Conservation (phyloP, 208 protist species). For the Willaertia magna region DNA sequence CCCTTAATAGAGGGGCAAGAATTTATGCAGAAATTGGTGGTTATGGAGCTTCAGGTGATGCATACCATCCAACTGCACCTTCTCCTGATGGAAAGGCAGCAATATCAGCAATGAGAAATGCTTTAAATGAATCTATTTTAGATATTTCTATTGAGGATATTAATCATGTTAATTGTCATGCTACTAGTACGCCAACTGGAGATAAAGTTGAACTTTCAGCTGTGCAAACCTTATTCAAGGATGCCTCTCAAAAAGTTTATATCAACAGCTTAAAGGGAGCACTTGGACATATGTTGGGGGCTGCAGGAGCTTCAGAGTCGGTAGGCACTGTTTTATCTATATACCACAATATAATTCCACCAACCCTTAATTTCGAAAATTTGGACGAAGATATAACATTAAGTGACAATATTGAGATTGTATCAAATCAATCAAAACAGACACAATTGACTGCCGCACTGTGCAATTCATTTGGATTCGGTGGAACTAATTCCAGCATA, state of each 20-base stretch:
- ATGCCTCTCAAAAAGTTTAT: neutral
- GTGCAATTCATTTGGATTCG: constrained; percentile 92
- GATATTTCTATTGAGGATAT: constrained; percentile 27
- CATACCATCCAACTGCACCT: constrained; percentile 83
- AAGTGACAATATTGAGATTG: constrained; percentile 19
- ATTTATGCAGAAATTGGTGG: constrained; percentile 74
- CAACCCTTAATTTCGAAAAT: constrained; percentile 68
- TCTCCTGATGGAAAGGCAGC: constrained; percentile 68
- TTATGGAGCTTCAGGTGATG: constrained; percentile 71
- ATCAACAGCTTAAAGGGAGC: neutral
- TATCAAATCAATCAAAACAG: neutral
- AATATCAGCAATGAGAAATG: constrained; percentile 51
- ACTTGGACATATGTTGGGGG: constrained; percentile 90
- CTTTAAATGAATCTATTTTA: constrained; percentile 49
- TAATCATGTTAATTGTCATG: constrained; percentile 89
- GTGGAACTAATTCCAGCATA: constrained; percentile 65
- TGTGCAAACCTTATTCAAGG: constrained; percentile 11
- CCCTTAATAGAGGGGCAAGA: constrained; percentile 43
- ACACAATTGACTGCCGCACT: constrained; percentile 40
- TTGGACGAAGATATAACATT: constrained; percentile 15
- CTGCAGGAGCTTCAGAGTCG: constrained; percentile 83
- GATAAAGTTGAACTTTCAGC: constrained; percentile 68
- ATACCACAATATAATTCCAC: constrained; percentile 52
- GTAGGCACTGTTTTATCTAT: constrained; percentile 63
- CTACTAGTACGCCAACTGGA: constrained; percentile 85